Percentiles rank a stretch among this genome's conserved stretches.
Conservation (phyloP, 208 protist genomes). For the Herpetomonas samuelpessoai region DNA sequence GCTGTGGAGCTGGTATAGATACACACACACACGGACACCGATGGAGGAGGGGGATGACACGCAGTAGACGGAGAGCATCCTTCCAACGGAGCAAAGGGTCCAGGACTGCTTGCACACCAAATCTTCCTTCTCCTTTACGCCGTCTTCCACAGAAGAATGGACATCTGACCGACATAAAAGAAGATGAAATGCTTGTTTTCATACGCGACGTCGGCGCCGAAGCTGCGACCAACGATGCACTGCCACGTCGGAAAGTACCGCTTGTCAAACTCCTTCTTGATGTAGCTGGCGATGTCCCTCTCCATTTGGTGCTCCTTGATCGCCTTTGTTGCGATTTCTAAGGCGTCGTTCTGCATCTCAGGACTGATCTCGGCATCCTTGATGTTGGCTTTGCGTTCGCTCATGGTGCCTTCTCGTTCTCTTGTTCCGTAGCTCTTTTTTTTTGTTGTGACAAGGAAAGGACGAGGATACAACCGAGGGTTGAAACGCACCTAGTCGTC, state of each 20-base stretch:
- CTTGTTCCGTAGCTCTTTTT: background rate
- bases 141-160: constrained; percentile 97
- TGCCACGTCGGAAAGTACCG: constrained; percentile 99
- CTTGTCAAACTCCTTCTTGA: constrained; percentile 99
- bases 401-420: constrained; percentile 33
- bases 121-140: no score
- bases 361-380: constrained; percentile 95
- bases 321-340: constrained; percentile 96
- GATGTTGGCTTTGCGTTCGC: constrained; percentile 83
- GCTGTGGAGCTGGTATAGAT: no score
- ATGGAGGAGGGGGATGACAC: background rate
- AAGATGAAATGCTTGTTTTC: constrained; percentile 99
- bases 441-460: background rate
- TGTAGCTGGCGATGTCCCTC: constrained; percentile 99
- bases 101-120: no score
- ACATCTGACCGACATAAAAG: constrained; percentile 99
- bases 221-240: constrained; percentile 99
- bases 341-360: constrained; percentile 97
- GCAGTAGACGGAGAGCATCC: no score
- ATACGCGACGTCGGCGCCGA: constrained; percentile 99
- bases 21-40: constrained; percentile 5
- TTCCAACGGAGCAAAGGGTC: no score
- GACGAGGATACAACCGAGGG: no score
- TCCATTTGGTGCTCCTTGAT: constrained; percentile 99
- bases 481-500: no score